Base-by-base conservation (phyloP, 257 asterid species). In the Ophiorrhiza pumila region DNA sequence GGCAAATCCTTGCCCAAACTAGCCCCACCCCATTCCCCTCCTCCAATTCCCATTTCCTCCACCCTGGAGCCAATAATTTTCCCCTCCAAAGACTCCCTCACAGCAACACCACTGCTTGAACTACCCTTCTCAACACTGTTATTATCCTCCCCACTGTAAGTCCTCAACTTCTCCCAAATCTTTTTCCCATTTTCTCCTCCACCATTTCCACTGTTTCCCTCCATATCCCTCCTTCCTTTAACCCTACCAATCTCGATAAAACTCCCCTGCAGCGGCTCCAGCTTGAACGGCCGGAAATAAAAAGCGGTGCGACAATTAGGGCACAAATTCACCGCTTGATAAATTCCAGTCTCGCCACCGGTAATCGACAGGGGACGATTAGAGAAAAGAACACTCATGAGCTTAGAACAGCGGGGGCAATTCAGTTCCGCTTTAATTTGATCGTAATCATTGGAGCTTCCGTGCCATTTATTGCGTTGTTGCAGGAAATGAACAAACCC, bases 121-220 rank as follows among this genome's bases (percentile, higher is more conserved):
- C 71, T 74, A 76, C 71, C 73, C 23, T 64, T 62, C 4, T 34
- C 45, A 64, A 1, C 73, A 74, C 53, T 65, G 35, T 42, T 47
- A 5, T 55, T 43, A 68, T 39, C 77, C 50, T 64, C 85, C 71
- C 82, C 87, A 65, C 96, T 77, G 59, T 90, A 93, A 55, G 87
- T 83, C 91, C 96, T 89, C 93, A 93, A 79, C 82, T 87, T 93
- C 87, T 93, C 96, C 98, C 98, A 93, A 71, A 93, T 87, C 83
- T 90, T 92, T 80, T 84, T 85, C 79, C 85, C 90, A 49, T 67
- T 61, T 66, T 73, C 81, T 61, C 81, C 79, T 65, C 83, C 75
- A 43, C 37, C 79, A 58, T 71, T 69, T n/a, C 71, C 80, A 57
- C 42, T 31, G 77, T 65, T 74, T 25, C 80, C 85, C 43, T 69